A percentile compares a stretch with the other conserved stretches of the same genome.
phyloP scores from a whole-genome alignment of 1,139 yeast genomes.

The Magnusiomyces magnusii region DNA sequence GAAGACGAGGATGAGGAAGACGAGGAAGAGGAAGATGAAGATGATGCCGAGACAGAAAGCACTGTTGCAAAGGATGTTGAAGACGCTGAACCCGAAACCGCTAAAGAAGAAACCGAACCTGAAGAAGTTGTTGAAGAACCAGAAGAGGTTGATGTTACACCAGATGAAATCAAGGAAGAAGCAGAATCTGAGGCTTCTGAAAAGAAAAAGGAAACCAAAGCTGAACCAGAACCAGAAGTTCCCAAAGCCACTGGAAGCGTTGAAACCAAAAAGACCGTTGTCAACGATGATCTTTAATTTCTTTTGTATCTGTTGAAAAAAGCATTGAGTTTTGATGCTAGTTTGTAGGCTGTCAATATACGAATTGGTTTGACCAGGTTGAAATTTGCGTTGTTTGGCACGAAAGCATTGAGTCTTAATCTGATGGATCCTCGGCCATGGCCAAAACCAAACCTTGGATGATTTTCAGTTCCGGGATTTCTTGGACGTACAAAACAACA shows the following conservation, averaged over 20 bases:
- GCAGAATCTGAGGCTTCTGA: neutral
- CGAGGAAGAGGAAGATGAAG: conserved; percentile 4
- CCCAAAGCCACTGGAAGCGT: neutral
- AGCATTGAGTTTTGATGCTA: neutral
- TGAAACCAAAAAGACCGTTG: neutral
- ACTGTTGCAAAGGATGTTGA: neutral
- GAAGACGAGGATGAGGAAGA: conserved; percentile 4
- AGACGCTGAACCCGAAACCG: conserved; percentile 9
- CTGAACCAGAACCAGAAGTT: conserved; percentile 3
- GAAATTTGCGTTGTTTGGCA: no score
- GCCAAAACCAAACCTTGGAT: no score
- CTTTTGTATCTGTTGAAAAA: neutral
- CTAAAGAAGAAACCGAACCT: neutral
- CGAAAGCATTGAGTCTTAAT: no score
- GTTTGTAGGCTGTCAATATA: neutral
- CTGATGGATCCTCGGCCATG: no score
- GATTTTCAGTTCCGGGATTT: no score
- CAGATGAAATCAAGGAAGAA: neutral
- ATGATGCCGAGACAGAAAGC: conserved; percentile 1
- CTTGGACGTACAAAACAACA: no score
- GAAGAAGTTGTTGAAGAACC: conserved; percentile 8
- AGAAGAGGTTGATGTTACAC: conserved; percentile 2
- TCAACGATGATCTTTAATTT: conserved; percentile 1
- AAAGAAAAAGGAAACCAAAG: neutral
- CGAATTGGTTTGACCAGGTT: neutral